Evolutionary conservation across 1,284 basidiomycete genomes (phyloP).

Genomic region (Naganishia albida): DNA sequence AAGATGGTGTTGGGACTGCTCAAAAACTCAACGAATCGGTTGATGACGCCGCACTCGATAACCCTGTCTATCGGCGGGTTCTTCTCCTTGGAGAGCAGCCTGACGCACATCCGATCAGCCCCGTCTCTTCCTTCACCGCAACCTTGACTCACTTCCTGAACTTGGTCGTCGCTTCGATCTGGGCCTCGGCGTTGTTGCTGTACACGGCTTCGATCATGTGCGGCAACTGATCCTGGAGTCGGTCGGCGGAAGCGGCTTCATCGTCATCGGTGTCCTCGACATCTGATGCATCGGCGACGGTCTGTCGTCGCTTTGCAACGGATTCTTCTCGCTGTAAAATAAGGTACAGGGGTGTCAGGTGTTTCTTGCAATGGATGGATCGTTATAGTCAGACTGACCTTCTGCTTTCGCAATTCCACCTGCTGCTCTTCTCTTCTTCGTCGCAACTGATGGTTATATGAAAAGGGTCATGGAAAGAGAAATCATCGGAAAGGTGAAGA

Average conservation of each 20-base stretch:
- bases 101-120: constrained; percentile 24
- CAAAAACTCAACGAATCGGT: constrained; percentile 95
- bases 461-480: background rate
- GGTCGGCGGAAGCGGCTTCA: constrained; percentile 59
- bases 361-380: background rate
- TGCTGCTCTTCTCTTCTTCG: constrained; percentile 94
- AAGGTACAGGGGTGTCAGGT: background rate
- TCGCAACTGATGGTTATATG: constrained; percentile 60
- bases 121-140: background rate
- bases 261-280: constrained; percentile 69
- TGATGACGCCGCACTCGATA: constrained; percentile 95
- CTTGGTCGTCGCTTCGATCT: constrained; percentile 90
- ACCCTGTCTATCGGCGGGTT: constrained; percentile 99
- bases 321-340: constrained; percentile 78
- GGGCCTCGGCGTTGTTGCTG: constrained; percentile 84
- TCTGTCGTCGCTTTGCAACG: constrained; percentile 92
- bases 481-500: background rate
- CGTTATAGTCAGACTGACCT: constrained; percentile 52
- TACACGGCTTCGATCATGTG: constrained; percentile 89
- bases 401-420: constrained; percentile 94
- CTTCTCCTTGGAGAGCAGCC: constrained; percentile 95
- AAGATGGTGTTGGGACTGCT: constrained; percentile 88
- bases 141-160: constrained; percentile 73
- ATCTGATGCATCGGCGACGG: constrained; percentile 78
- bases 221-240: constrained; percentile 49